Evolutionary conservation across 2,329 filamentous ascomycete species (phyloP).

Genomic region (Cercospora sp.): DNA sequence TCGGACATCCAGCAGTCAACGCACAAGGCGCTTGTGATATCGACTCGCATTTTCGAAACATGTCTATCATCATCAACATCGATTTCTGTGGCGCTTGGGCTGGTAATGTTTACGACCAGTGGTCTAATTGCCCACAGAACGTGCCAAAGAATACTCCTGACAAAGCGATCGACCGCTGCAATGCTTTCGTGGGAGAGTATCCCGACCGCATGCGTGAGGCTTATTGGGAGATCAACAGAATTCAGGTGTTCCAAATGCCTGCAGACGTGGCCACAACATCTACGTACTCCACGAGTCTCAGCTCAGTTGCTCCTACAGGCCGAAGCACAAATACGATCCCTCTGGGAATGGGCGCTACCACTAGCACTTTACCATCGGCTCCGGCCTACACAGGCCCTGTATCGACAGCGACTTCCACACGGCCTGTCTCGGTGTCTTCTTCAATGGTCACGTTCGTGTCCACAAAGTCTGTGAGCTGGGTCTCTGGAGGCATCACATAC

Average conservation of each 20-base stretch:
- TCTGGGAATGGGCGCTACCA: constrained; percentile 33
- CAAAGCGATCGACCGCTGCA: constrained; percentile 30
- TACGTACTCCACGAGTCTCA: constrained; percentile 33
- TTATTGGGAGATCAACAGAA: constrained; percentile 46
- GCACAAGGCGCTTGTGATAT: constrained; percentile 52
- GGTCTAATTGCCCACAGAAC: constrained; percentile 33
- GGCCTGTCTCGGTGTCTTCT: neutral
- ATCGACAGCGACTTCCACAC: constrained; percentile 6
- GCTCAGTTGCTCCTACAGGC: constrained; percentile 24
- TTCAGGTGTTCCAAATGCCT: constrained; percentile 44
- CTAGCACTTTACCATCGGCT: constrained; percentile 20
- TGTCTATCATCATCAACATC: constrained; percentile 44
- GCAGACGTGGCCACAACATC: constrained; percentile 24
- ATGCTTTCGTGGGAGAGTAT: constrained; percentile 38
- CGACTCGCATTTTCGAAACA: constrained; percentile 40
- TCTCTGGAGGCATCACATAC: constrained; percentile 5
- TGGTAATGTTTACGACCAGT: constrained; percentile 36
- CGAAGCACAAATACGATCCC: constrained; percentile 29
- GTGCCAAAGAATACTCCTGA: constrained; percentile 14
- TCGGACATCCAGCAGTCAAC: constrained; percentile 64
- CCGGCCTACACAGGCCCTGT: constrained; percentile 34
- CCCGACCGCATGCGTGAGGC: constrained; percentile 37
- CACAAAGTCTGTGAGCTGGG: constrained; percentile 3
- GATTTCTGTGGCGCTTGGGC: constrained; percentile 45
- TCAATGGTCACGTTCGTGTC: constrained; percentile 1